phyloP scores from a whole-genome alignment of 169 alveolate genomes.

The Perkinsus marinus region DNA sequence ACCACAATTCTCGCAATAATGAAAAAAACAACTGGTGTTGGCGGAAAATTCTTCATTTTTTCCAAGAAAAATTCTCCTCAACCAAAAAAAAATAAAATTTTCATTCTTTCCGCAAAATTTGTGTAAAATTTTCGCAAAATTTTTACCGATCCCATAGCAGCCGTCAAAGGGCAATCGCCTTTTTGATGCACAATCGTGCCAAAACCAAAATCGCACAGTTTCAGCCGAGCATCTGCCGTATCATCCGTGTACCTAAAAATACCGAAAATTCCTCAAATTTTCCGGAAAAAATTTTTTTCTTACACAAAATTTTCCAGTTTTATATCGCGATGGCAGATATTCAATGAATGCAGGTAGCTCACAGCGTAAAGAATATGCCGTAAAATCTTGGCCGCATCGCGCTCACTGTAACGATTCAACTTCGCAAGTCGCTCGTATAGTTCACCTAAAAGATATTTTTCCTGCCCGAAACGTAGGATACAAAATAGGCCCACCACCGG shows the following conservation, averaged over 20 bases:
- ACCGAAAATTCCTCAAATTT: neutral
- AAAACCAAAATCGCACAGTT: neutral
- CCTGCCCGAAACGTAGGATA: neutral
- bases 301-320: slow-evolving; percentile 43
- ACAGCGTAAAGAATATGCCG: slow-evolving; percentile 31
- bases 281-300: neutral
- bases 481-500: slow-evolving; percentile 8
- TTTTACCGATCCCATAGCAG: neutral
- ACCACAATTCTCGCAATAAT: too few relatives aligned
- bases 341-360: slow-evolving; percentile 29
- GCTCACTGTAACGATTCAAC: slow-evolving; percentile 16
- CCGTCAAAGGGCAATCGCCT: neutral
- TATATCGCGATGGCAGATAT: slow-evolving; percentile 44
- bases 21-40: too few relatives aligned
- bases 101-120: too few relatives aligned
- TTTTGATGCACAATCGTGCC: neutral
- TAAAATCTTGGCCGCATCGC: slow-evolving; percentile 28
- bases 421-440: slow-evolving; percentile 37
- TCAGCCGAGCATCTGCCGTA: neutral
- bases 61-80: too few relatives aligned
- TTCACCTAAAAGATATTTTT: slow-evolving; percentile 22
- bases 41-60: too few relatives aligned
- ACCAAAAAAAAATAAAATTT: too few relatives aligned
- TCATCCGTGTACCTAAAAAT: neutral
- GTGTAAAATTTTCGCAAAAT: too few relatives aligned